Conservation (phyloP, 1,139 yeast species). For the Diutina mesorugosa region DNA sequence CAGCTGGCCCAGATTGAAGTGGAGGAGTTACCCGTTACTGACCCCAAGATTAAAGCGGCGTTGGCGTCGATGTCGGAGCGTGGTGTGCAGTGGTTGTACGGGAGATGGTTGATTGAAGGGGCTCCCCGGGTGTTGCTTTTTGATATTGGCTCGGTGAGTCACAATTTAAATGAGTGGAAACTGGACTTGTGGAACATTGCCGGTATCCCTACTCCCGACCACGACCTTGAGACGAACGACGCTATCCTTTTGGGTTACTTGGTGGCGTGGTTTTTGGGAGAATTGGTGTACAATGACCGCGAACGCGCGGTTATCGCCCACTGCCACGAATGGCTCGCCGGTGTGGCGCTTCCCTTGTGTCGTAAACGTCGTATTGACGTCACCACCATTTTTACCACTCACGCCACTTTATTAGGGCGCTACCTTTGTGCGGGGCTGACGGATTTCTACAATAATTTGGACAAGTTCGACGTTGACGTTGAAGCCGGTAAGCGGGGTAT, state of each 20-base stretch:
- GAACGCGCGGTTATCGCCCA: conserved; percentile 87
- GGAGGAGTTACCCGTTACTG: conserved; percentile 69
- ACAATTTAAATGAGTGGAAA: conserved; percentile 81
- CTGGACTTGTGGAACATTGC: conserved; percentile 83
- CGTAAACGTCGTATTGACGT: conserved; percentile 86
- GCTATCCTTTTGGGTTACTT: conserved; percentile 87
- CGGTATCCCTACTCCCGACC: conserved; percentile 88
- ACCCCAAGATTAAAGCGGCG: conserved; percentile 46
- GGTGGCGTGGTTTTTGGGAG: conserved; percentile 97
- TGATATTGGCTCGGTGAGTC: conserved; percentile 66
- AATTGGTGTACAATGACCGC: conserved; percentile 68
- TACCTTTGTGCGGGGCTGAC: conserved; percentile 94
- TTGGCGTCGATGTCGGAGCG: conserved; percentile 64
- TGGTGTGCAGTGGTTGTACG: conserved; percentile 77
- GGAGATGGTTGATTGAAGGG: conserved; percentile 96
- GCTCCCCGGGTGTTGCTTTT: conserved; percentile 88
- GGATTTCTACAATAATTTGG: conserved; percentile 87
- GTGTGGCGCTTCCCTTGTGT: conserved; percentile 88
- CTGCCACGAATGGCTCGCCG: conserved; percentile 98
- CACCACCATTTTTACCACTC: conserved; percentile 93
- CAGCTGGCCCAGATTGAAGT: conserved; percentile 85
- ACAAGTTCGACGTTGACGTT: conserved; percentile 87
- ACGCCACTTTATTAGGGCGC: conserved; percentile 90
- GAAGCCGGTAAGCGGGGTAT: conserved; percentile 98
- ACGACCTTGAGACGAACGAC: conserved; percentile 80